A percentile compares a stretch with the other conserved stretches of the same genome.
Conservation (phyloP, 257 asterid species). For the Gentiana straminea region DNA sequence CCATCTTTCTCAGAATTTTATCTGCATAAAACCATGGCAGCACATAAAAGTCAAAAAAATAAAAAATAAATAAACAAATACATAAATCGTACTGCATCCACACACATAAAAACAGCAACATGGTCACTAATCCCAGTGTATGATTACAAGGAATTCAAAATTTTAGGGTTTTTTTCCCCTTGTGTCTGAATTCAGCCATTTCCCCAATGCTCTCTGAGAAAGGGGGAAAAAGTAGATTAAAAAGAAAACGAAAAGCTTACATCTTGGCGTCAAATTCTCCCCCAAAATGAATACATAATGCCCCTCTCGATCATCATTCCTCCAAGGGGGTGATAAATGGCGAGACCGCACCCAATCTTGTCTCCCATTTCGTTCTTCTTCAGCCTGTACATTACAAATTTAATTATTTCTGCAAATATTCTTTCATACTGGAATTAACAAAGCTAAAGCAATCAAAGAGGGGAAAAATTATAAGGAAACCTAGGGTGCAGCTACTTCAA, state of each 20-base stretch:
- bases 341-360: conserved; percentile 26
- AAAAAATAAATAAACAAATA: not conserved
- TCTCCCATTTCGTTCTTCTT: conserved; percentile 25
- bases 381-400: conserved; percentile 18
- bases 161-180: too few relatives aligned
- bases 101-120: too few relatives aligned
- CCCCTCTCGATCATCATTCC: conserved; percentile 66
- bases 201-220: too few relatives aligned
- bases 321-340: conserved; percentile 56
- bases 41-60: too few relatives aligned
- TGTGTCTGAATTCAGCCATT: too few relatives aligned
- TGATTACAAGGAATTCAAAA: too few relatives aligned
- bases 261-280: conserved; percentile 78
- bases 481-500: not conserved
- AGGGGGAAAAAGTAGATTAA: not conserved
- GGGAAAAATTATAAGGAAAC: too few relatives aligned
- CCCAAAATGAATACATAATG: conserved; percentile 64
- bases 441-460: not conserved
- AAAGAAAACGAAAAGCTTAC: conserved; percentile 24
- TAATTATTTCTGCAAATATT: too few relatives aligned
- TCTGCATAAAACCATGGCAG: conserved; percentile 28
- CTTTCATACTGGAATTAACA: too few relatives aligned
- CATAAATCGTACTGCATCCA: too few relatives aligned
- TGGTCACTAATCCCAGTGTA: too few relatives aligned
- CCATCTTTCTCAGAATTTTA: conserved; percentile 82